Evolutionary conservation across 2,329 filamentous ascomycete species (phyloP).

Genomic region (Clarireedia monteithiana): DNA sequence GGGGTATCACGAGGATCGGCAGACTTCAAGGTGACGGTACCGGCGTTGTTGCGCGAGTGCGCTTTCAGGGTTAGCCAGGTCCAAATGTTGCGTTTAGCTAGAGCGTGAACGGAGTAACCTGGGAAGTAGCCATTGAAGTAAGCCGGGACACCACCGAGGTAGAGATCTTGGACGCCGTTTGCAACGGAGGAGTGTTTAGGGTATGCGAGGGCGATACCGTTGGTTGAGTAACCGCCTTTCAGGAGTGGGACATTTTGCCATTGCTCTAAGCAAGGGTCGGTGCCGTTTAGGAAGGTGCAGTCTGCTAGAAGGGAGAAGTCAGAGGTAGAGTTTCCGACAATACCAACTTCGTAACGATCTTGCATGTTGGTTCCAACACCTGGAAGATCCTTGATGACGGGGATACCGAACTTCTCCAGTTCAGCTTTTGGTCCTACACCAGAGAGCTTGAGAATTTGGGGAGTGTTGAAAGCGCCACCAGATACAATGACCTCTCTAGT

Average conservation of each 20-base stretch:
- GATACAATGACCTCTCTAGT: slow-evolving; percentile 37
- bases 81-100: slow-evolving; percentile 27
- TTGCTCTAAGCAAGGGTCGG: slow-evolving; percentile 31
- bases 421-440: slow-evolving; percentile 35
- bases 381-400: slow-evolving; percentile 46
- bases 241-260: slow-evolving; percentile 12
- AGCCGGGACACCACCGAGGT: background rate
- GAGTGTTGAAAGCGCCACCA: slow-evolving; percentile 38
- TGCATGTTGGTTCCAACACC: slow-evolving; percentile 55
- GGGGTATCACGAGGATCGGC: slow-evolving; percentile 57
- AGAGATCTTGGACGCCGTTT: slow-evolving; percentile 11
- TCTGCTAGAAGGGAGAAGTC: slow-evolving; percentile 32
- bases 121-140: slow-evolving; percentile 26
- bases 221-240: background rate
- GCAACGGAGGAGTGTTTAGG: background rate
- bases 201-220: background rate
- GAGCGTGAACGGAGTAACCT: slow-evolving; percentile 36
- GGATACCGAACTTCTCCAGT: slow-evolving; percentile 37
- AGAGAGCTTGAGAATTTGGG: slow-evolving; percentile 38
- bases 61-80: slow-evolving; percentile 36
- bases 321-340: slow-evolving; percentile 35
- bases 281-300: slow-evolving; percentile 28
- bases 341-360: slow-evolving; percentile 42
- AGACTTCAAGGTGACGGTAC: slow-evolving; percentile 52
- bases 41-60: slow-evolving; percentile 52